Evolutionary conservation across 768 basidiomycete genomes (phyloP).

Genomic region (Trametes cubensis): DNA sequence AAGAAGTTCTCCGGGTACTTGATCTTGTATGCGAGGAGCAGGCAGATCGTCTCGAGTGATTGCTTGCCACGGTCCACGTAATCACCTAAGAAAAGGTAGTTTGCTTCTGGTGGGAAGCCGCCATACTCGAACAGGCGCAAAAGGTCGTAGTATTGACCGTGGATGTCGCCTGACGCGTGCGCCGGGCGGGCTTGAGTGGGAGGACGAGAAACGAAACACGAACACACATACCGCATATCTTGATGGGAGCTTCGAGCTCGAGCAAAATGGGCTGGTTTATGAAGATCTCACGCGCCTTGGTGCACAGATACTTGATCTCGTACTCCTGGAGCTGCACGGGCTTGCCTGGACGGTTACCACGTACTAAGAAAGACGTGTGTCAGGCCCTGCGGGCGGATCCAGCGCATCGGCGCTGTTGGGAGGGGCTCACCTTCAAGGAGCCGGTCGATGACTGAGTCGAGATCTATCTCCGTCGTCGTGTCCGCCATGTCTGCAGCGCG

Average conservation of each 20-base stretch:
- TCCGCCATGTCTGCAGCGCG: constrained; percentile 61
- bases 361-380: constrained; percentile 57
- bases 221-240: constrained; percentile 88
- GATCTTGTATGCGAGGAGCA: constrained; percentile 99
- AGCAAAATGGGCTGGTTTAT: constrained; percentile 98
- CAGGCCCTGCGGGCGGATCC: constrained; percentile 13
- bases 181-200: constrained; percentile 5
- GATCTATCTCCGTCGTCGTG: constrained; percentile 89
- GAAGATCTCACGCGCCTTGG: constrained; percentile 98
- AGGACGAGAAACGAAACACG: constrained; percentile 14
- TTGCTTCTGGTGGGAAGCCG: constrained; percentile 99
- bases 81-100: constrained; percentile 99
- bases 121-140: constrained; percentile 98
- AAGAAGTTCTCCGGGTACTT: constrained; percentile 99
- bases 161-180: constrained; percentile 83
- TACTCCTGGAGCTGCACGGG: constrained; percentile 97
- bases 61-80: constrained; percentile 99
- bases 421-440: constrained; percentile 87
- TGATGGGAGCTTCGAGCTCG: constrained; percentile 98
- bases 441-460: constrained; percentile 99
- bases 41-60: constrained; percentile 98
- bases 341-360: constrained; percentile 98
- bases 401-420: constrained; percentile 19
- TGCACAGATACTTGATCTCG: constrained; percentile 99
- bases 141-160: constrained; percentile 99